Percentiles rank a stretch among this genome's conserved stretches.
phyloP scores from a whole-genome alignment of 306 rosid genomes.

The Lathyrus aphaca region DNA sequence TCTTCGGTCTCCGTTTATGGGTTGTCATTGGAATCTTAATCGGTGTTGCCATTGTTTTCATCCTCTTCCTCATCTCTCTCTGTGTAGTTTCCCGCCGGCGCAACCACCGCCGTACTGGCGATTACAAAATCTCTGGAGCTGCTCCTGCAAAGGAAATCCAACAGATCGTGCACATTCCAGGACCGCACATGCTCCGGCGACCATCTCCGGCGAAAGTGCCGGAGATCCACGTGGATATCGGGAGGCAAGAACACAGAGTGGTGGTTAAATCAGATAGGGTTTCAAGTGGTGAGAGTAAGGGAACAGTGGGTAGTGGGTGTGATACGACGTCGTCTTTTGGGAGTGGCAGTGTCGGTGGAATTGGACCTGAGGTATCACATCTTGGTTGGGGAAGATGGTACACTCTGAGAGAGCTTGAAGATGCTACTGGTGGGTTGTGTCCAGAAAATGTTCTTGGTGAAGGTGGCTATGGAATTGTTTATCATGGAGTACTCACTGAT shows the following conservation, averaged over 20 bases:
- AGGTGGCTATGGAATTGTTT: conserved; percentile 98
- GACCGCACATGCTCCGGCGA: conserved; percentile 54
- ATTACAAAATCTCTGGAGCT: conserved; percentile 26
- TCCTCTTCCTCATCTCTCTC: conserved; percentile 84
- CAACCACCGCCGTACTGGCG: conserved; percentile 34
- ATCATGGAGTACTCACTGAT: conserved; percentile 71
- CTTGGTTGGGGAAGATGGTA: conserved; percentile 99
- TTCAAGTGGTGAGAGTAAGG: conserved; percentile 83
- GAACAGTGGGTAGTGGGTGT: conserved; percentile 55
- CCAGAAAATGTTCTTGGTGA: conserved; percentile 91
- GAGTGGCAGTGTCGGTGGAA: conserved; percentile 58
- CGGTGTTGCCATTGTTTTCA: conserved; percentile 68
- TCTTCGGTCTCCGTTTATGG: conserved; percentile 90
- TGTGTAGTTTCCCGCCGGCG: conserved; percentile 84
- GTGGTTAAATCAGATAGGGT: conserved; percentile 68
- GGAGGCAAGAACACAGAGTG: conserved; percentile 72
- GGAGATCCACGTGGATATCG: conserved; percentile 84
- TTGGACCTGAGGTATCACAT: conserved; percentile 84
- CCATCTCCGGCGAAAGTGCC: conserved; percentile 43
- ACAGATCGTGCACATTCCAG: conserved; percentile 69
- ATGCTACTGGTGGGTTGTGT: conserved; percentile 81
- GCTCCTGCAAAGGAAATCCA: conserved; percentile 68
- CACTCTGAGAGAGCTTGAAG: conserved; percentile 90
- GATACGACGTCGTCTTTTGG: conserved; percentile 63
- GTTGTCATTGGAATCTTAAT: conserved; percentile 86